phyloP scores from a whole-genome alignment of 441 rosid genomes.

The Gossypium davidsonii region DNA sequence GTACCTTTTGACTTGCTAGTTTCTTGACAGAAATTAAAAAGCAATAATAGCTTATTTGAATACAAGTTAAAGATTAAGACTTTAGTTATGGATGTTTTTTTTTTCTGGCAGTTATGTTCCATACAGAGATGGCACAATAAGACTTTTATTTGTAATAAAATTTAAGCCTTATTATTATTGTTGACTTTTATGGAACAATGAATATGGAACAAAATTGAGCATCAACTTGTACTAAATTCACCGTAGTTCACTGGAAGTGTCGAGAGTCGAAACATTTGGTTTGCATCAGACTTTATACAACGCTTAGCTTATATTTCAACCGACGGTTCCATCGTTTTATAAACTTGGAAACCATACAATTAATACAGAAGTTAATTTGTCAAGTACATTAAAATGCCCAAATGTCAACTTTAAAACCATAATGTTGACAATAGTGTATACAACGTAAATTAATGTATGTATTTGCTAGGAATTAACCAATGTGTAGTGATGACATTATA shows the following conservation, averaged over 20 bases:
- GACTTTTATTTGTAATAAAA: neutral
- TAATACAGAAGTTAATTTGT: neutral
- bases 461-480: neutral
- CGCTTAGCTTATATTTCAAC: neutral
- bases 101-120: no score
- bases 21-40: no score
- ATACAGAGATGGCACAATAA: neutral
- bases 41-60: no score
- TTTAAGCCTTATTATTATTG: no score
- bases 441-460: neutral
- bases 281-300: neutral
- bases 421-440: neutral
- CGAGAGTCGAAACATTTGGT: neutral
- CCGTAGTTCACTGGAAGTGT: neutral
- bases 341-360: neutral
- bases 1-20: neutral
- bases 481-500: neutral
- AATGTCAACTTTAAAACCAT: neutral
- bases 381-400: neutral
- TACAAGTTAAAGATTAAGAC: no score
- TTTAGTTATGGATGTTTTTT: no score
- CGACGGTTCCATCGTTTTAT: neutral
- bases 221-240: neutral
- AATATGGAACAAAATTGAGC: neutral
- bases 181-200: neutral